Evolutionary conservation across 2,329 filamentous ascomycete genomes (phyloP).

Genomic region (Ophiocordyceps australis): DNA sequence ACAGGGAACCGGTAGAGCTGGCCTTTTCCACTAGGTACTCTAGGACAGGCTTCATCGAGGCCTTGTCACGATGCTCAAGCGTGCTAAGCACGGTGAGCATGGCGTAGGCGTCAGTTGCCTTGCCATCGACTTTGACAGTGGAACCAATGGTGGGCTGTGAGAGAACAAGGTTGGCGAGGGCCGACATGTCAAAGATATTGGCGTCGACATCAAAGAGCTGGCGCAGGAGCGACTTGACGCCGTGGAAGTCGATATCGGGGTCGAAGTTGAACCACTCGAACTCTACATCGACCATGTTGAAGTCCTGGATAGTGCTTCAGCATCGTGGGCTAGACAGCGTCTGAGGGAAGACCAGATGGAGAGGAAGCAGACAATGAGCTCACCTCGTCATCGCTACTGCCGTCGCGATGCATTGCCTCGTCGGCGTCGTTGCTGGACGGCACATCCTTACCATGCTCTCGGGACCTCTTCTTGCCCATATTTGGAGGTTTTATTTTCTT

Average conservation of each 20-base stretch:
- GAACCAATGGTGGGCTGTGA: slow-evolving; percentile 78
- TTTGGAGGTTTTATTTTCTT: too few species aligned
- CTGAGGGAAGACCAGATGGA: too few species aligned
- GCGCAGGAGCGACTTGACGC: slow-evolving; percentile 72
- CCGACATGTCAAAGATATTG: slow-evolving; percentile 72
- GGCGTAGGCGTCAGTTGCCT: slow-evolving; percentile 81
- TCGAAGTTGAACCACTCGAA: slow-evolving; percentile 99
- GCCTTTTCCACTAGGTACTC: slow-evolving; percentile 50
- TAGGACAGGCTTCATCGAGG: slow-evolving; percentile 51
- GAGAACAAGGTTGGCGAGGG: slow-evolving; percentile 69
- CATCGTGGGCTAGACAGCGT: not conserved
- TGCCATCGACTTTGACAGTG: slow-evolving; percentile 93
- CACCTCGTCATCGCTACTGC: too few species aligned
- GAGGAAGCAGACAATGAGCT: too few species aligned
- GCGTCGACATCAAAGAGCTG: slow-evolving; percentile 87
- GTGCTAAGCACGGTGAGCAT: slow-evolving; percentile 81
- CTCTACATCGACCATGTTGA: slow-evolving; percentile 84
- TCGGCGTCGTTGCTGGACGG: slow-evolving; percentile 26
- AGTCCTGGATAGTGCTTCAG: slow-evolving; percentile 38
- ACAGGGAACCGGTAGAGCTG: slow-evolving; percentile 32
- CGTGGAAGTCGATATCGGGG: slow-evolving; percentile 80
- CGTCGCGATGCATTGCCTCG: slow-evolving; percentile 20
- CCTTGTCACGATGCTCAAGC: slow-evolving; percentile 57
- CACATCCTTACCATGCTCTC: slow-evolving; percentile 25
- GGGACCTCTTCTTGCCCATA: slow-evolving; percentile 32